Conservation (phyloP, 768 basidiomycete species). For the Tricholoma bakamatsutake region DNA sequence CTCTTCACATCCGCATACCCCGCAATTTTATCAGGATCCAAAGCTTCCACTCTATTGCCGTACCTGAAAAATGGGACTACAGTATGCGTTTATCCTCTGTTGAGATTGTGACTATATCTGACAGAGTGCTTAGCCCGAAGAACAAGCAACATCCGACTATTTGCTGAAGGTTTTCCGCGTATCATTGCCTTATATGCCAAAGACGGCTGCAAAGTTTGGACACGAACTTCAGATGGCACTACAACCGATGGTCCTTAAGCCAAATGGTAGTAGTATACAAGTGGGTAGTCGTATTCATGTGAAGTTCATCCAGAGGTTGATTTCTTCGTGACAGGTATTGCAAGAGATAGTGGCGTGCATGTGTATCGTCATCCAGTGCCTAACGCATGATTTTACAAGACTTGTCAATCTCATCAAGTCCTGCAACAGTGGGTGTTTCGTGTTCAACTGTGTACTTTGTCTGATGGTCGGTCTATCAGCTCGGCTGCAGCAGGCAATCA, state of each 20-base stretch:
- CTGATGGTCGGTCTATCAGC: constrained; percentile 26
- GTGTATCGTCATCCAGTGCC: constrained; percentile 74
- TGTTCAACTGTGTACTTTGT: neutral
- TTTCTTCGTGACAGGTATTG: constrained; percentile 47
- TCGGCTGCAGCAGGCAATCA: constrained; percentile 58
- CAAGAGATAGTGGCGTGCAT: constrained; percentile 93
- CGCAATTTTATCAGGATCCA: constrained; percentile 71
- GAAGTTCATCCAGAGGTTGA: neutral
- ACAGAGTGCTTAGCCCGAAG: constrained; percentile 55
- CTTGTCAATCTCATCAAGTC: constrained; percentile 79
- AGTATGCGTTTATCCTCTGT: constrained; percentile 30
- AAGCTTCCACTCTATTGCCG: constrained; percentile 82
- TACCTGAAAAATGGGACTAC: constrained; percentile 82
- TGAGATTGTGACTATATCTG: neutral
- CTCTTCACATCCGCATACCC: constrained; percentile 81
- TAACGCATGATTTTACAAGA: constrained; percentile 81
- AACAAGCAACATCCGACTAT: constrained; percentile 79
- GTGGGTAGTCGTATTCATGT: constrained; percentile 32
- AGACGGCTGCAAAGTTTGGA: constrained; percentile 84
- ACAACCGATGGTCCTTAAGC: constrained; percentile 90
- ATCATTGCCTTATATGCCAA: constrained; percentile 84
- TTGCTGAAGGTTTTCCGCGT: constrained; percentile 84
- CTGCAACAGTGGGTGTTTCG: constrained; percentile 58
- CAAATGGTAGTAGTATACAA: constrained; percentile 58
- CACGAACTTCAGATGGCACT: constrained; percentile 75